phyloP scores from a whole-genome alignment of 2,329 filamentous ascomycete species.

The Alternaria atra region DNA sequence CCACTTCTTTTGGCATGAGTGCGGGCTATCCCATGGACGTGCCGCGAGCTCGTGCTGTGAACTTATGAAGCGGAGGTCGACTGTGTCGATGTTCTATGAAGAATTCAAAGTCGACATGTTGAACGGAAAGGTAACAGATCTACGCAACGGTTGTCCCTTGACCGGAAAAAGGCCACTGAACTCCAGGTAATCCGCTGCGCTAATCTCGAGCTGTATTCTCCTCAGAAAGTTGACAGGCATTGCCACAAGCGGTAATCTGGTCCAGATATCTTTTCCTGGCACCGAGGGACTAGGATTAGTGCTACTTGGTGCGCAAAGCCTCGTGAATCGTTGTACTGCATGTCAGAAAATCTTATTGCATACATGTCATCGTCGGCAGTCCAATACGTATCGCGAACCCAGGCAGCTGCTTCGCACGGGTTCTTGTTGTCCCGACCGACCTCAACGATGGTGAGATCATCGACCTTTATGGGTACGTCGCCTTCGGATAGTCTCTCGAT shows the following conservation, averaged over 20 bases:
- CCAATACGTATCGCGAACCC: conserved; percentile 21
- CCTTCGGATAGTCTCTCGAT: neutral
- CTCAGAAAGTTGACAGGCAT: conserved; percentile 7
- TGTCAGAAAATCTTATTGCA: conserved; percentile 10
- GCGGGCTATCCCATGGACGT: conserved; percentile 21
- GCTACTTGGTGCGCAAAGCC: neutral
- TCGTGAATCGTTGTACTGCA: conserved; percentile 21
- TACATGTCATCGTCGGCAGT: conserved; percentile 11
- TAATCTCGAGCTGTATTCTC: conserved; percentile 23
- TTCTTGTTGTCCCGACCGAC: neutral
- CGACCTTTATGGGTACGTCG: neutral
- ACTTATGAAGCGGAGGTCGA: conserved; percentile 34
- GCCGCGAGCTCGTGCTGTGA: conserved; percentile 20
- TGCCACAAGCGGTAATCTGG: neutral
- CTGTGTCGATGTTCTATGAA: conserved; percentile 4
- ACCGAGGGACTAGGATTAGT: neutral
- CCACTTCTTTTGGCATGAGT: conserved; percentile 30
- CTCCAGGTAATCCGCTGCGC: conserved; percentile 17
- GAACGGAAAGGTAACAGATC: neutral
- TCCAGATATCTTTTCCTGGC: neutral
- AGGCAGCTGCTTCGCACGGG: conserved; percentile 3
- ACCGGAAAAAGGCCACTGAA: conserved; percentile 13
- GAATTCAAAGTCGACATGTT: neutral
- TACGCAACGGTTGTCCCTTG: neutral
- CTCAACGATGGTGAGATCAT: conserved; percentile 3